These are phyloP conservation scores for Bacidia gigantensis DNA, from an alignment of 495 filamentous ascomycete genomes.

Conservation along the genomic window DNA sequence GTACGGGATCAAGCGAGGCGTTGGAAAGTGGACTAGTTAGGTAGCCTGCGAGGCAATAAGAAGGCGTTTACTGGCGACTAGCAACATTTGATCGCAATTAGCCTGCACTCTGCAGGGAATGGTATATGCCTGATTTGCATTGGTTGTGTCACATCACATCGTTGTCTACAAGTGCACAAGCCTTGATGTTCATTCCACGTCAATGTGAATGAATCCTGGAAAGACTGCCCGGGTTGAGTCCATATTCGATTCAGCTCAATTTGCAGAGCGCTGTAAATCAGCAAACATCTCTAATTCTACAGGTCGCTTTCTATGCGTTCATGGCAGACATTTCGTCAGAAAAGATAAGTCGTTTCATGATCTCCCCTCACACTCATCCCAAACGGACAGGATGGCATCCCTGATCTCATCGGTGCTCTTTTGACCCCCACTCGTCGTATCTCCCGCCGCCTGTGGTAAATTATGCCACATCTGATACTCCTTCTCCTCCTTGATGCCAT, in stretches of 20 bases:
- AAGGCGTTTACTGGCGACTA: too few relatives aligned
- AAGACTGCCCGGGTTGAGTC: too few relatives aligned
- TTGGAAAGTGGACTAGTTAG: background rate
- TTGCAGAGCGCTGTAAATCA: too few relatives aligned
- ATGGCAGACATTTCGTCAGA: too few relatives aligned
- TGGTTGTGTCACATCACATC: background rate
- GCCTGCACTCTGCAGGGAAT: too few relatives aligned
- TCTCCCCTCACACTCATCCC: constrained; percentile 1
- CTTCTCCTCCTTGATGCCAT: constrained; percentile 10
- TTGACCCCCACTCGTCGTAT: constrained; percentile 16
- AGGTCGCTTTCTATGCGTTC: too few relatives aligned
- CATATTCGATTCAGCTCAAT: too few relatives aligned
- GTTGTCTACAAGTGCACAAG: background rate
- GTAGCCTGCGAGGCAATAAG: background rate
- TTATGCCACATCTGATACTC: constrained; percentile 22
- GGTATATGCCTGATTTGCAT: background rate
- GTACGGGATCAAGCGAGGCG: background rate
- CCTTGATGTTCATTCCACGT: background rate
- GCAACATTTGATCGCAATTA: too few relatives aligned
- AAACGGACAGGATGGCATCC: constrained; percentile 20
- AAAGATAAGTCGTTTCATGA: background rate
- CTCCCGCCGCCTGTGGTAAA: constrained; percentile 18
- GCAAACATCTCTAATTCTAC: too few relatives aligned
- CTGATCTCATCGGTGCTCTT: constrained; percentile 12
- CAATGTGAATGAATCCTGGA: background rate